Evolutionary conservation across 805 yeast species (phyloP), one percentile per base, ranked within the genome.

Genomic region (Lipomyces anomalus): DNA sequence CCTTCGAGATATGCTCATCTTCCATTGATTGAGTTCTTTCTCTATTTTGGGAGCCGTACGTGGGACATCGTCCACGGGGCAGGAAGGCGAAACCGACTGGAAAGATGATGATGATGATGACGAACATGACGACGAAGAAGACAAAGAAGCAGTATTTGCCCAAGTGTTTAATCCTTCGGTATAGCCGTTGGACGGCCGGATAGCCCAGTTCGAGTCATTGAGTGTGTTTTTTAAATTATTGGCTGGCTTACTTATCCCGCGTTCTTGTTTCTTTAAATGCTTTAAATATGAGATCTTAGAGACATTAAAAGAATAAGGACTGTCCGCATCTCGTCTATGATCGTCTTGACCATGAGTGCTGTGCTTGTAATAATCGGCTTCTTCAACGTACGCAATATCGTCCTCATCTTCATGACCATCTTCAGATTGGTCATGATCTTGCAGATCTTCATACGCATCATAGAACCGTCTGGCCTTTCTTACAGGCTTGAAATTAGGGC

Each of bases 1-100:
- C 36, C 47, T 38, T 35, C 43, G 47, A 11, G 55, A 44, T 18
- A 44, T 40, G 30, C 45, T 21, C 24, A 43, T 50, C 4, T 49
- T 50, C 54, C 54, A 50, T 35, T 48, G 48, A 33, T 36, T 50
- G 30, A 26, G 30, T 9, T 26, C 30, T 13, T 26, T 26, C 30
- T 13, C 30, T 13, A 9, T 26, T 13, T 26, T 26, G 30, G 30
- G 30, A 9, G 30, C 30, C 30, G 13, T 26, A 9, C 30, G 30
- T 13, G 30, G 13, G 11, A 13, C 9, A 13, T 13, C 13, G n/a
- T n/a, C n/a, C n/a, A n/a, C n/a, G n/a, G n/a, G n/a, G n/a, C n/a
- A n/a, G 11, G 30, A 26, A 13, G 13, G 9, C 30, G 30, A 9
- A 9, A 13, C 30, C 30, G 30, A 9, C 9, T 9, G 13, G 30